phyloP scores from a whole-genome alignment of 106 monocot species.

The Dendrobium nobile region DNA sequence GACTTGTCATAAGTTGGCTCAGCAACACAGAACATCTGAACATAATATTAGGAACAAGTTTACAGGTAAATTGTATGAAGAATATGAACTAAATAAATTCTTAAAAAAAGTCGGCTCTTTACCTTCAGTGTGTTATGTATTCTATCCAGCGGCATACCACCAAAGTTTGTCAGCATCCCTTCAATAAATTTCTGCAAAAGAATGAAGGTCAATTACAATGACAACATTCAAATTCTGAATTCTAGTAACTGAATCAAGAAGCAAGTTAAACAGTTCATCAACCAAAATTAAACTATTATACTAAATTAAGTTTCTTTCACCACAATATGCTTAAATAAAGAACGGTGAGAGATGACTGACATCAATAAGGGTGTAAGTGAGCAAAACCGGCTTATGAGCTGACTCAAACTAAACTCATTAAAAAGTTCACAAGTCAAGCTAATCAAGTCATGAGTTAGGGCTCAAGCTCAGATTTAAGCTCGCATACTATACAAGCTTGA shows the following conservation, averaged over 20 bases:
- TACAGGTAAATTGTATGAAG: background rate
- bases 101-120: background rate
- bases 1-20: slow-evolving; percentile 96
- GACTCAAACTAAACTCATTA: no score
- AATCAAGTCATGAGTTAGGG: no score
- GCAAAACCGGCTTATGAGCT: no score
- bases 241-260: background rate
- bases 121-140: slow-evolving; percentile 98
- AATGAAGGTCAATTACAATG: background rate
- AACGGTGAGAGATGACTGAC: no score
- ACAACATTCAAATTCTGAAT: background rate
- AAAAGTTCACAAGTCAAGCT: no score
- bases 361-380: no score
- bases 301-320: no score
- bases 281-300: background rate
- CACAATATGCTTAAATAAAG: no score
- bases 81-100: background rate
- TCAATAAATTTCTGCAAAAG: slow-evolving; percentile 88
- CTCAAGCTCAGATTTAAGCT: no score
- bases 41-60: background rate
- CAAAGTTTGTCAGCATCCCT: slow-evolving; percentile 97
- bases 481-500: no score
- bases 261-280: background rate
- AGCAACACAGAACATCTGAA: slow-evolving; percentile 94
- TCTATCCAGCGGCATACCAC: slow-evolving; percentile 75